These are phyloP conservation scores for Tolypocladium cylindrosporum DNA, from an alignment of 2,329 filamentous ascomycete species.

Conservation along the genomic window DNA sequence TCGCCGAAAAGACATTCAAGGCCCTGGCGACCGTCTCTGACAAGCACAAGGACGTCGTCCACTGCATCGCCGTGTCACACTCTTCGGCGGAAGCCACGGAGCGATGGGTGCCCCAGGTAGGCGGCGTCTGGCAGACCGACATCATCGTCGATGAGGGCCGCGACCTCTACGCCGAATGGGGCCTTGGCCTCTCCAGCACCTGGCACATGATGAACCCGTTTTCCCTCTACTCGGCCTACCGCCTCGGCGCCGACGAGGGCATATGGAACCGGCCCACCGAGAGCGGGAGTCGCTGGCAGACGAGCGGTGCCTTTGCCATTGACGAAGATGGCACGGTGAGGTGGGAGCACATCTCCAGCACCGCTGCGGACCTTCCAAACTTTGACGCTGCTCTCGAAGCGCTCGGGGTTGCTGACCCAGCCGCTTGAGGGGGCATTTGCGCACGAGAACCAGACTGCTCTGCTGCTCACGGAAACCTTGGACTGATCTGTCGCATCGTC, in stretches of 20 bases:
- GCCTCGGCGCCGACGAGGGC: constrained; percentile 49
- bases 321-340: constrained; percentile 19
- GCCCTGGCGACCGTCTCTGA: constrained; percentile 41
- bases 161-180: constrained; percentile 54
- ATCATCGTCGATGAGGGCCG: constrained; percentile 52
- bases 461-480: neutral
- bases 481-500: too few relatives aligned
- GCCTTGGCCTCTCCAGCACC: constrained; percentile 48
- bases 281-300: constrained; percentile 62
- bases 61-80: constrained; percentile 55
- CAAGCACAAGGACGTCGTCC: constrained; percentile 33
- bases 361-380: constrained; percentile 21
- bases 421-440: neutral
- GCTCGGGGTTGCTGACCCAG: constrained; percentile 9
- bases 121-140: constrained; percentile 45
- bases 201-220: constrained; percentile 54
- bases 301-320: constrained; percentile 50
- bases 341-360: constrained; percentile 18
- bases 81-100: constrained; percentile 42
- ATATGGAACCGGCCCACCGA: constrained; percentile 58
- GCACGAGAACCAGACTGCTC: neutral
- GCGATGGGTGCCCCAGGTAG: constrained; percentile 45
- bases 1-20: constrained; percentile 58
- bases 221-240: constrained; percentile 46
- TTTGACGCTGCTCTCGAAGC: constrained; percentile 16